A percentile compares a stretch with the other conserved stretches of the same genome.
Evolutionary conservation across 1,284 basidiomycete species (phyloP).

Genomic region (Ustilago loliicola): DNA sequence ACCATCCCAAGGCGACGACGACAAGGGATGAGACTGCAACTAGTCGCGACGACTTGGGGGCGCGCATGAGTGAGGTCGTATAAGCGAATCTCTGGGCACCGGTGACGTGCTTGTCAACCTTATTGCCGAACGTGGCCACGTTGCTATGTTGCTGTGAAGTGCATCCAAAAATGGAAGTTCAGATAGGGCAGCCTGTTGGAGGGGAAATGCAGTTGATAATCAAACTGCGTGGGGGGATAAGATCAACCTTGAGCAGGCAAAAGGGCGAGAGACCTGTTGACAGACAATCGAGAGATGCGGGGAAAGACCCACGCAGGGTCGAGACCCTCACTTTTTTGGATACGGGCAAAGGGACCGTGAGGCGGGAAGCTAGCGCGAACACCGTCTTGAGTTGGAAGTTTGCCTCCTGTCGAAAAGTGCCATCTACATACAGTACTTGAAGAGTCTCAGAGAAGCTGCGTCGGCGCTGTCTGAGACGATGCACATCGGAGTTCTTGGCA

Average conservation of each 20-base stretch:
- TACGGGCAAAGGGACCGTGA: neutral
- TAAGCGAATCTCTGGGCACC: conserved; percentile 15
- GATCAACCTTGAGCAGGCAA: neutral
- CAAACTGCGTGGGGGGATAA: conserved; percentile 18
- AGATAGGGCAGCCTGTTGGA: too few species aligned
- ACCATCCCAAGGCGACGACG: too few species aligned
- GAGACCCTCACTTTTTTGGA: neutral
- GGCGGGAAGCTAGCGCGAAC: conserved; percentile 8
- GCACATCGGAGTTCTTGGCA: conserved; percentile 33
- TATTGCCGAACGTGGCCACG: conserved; percentile 13
- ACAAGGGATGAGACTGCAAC: neutral
- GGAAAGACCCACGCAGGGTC: conserved; percentile 9
- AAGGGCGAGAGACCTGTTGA: neutral
- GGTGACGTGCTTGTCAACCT: conserved; percentile 20
- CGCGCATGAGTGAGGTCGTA: conserved; percentile 5
- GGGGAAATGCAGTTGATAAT: conserved; percentile 3
- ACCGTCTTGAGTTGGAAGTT: neutral
- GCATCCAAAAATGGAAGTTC: conserved; percentile 6
- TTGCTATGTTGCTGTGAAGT: conserved; percentile 1
- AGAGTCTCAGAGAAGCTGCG: conserved; percentile 10
- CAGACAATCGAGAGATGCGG: conserved; percentile 3
- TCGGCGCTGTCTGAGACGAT: conserved; percentile 24
- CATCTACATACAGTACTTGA: neutral
- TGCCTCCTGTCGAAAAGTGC: conserved; percentile 39
- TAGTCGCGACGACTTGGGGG: neutral